Evolutionary conservation across 768 basidiomycete species (phyloP).

Genomic region (Leccinum barrowsii): DNA sequence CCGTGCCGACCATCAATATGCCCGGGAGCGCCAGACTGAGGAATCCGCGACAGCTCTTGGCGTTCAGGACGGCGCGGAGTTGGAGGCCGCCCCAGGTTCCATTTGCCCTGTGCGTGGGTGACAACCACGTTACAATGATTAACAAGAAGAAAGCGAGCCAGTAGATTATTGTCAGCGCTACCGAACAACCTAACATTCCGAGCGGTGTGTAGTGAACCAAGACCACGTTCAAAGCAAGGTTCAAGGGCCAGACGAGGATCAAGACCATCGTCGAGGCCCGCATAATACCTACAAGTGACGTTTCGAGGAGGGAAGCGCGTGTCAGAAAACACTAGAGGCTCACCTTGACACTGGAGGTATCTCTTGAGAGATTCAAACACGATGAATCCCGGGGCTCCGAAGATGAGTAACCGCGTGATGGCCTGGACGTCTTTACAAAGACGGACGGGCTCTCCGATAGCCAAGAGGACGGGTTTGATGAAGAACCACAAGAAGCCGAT

Average conservation of each 20-base stretch:
- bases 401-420: slow-evolving; percentile 60
- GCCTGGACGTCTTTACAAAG: slow-evolving; percentile 60
- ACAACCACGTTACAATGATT: slow-evolving; percentile 45
- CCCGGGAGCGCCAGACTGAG: slow-evolving; percentile 71
- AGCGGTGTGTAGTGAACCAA: slow-evolving; percentile 65
- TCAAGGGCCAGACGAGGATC: slow-evolving; percentile 61
- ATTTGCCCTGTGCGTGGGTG: slow-evolving; percentile 51
- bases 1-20: slow-evolving; percentile 75
- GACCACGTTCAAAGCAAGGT: slow-evolving; percentile 53
- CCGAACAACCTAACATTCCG: slow-evolving; percentile 62
- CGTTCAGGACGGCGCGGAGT: slow-evolving; percentile 42
- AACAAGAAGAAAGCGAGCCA: slow-evolving; percentile 64
- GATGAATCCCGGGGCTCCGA: slow-evolving; percentile 70
- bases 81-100: slow-evolving; percentile 64
- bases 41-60: slow-evolving; percentile 51
- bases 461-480: slow-evolving; percentile 58
- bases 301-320: not conserved
- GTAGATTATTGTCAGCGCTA: slow-evolving; percentile 66
- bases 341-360: slow-evolving; percentile 78
- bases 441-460: slow-evolving; percentile 55
- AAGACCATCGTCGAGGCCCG: slow-evolving; percentile 64
- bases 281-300: slow-evolving; percentile 58
- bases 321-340: slow-evolving; percentile 2
- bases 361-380: slow-evolving; percentile 77
- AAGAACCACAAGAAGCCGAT: slow-evolving; percentile 61